These are phyloP conservation scores for Suillus subaureus DNA, from an alignment of 768 basidiomycete species.

Conservation along the genomic window DNA sequence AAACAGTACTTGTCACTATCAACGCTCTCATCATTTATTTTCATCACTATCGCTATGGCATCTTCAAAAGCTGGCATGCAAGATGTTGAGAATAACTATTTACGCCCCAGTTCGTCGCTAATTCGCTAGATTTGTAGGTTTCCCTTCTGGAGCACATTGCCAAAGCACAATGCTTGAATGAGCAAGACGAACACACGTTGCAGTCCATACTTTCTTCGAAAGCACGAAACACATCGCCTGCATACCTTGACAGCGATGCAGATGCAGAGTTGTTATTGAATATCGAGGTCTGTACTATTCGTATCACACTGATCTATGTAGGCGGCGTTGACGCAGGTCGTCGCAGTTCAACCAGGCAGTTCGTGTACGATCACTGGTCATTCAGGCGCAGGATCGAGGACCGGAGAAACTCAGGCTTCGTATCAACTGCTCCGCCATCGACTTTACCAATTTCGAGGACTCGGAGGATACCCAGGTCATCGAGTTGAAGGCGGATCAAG, in stretches of 20 bases:
- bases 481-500: constrained; percentile 51
- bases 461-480: constrained; percentile 59
- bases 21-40: background rate
- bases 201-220: constrained; percentile 50
- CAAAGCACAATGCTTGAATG: constrained; percentile 70
- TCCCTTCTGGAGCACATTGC: constrained; percentile 64
- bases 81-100: constrained; percentile 26
- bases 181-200: constrained; percentile 51
- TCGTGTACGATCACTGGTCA: constrained; percentile 58
- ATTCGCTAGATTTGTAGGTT: constrained; percentile 33
- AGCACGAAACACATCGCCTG: constrained; percentile 43
- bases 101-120: background rate
- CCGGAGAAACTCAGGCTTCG: constrained; percentile 66
- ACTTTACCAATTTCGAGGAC: constrained; percentile 68
- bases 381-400: constrained; percentile 49
- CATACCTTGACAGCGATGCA: constrained; percentile 65
- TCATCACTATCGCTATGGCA: constrained; percentile 1
- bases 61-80: constrained; percentile 18
- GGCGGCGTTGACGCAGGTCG: background rate
- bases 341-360: constrained; percentile 71
- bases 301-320: background rate
- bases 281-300: constrained; percentile 53
- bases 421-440: constrained; percentile 58
- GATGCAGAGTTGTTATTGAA: constrained; percentile 75
- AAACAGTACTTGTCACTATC: background rate